Conservation (phyloP, 164 flowering plant genomes). For the Vitis riparia region DNA sequence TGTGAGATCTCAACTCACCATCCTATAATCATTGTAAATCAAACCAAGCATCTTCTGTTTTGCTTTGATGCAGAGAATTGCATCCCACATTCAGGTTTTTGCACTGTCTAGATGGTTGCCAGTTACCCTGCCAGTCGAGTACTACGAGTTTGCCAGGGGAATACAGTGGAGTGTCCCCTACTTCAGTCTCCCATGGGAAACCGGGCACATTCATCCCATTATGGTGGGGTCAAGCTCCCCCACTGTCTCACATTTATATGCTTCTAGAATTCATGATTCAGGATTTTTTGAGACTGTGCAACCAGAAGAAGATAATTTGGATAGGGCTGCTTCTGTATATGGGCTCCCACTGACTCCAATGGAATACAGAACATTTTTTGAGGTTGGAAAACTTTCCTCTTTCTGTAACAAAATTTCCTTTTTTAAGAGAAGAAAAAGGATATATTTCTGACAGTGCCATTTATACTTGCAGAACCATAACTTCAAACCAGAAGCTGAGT, state of each 20-base stretch:
- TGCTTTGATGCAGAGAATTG: conserved; percentile 60
- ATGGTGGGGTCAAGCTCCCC: conserved; percentile 50
- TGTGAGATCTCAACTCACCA: too few relatives aligned
- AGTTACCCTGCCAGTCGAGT: conserved; percentile 72
- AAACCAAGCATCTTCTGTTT: neutral
- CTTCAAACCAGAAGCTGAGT: conserved; percentile 75
- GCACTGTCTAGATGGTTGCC: conserved; percentile 90
- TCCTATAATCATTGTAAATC: neutral
- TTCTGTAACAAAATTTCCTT: neutral
- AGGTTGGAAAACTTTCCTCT: conserved; percentile 40
- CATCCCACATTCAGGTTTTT: conserved; percentile 84
- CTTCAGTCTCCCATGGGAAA: conserved; percentile 89
- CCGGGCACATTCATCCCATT: conserved; percentile 26
- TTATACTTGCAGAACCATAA: conserved; percentile 55
- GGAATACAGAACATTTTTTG: conserved; percentile 76
- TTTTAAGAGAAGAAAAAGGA: too few relatives aligned
- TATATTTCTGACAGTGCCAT: conserved; percentile 4
- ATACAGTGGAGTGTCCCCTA: conserved; percentile 89
- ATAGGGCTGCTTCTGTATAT: conserved; percentile 37
- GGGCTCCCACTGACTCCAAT: conserved; percentile 76
- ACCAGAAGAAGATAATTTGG: conserved; percentile 22
- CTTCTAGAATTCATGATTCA: conserved; percentile 17
- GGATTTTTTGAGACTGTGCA: conserved; percentile 16
- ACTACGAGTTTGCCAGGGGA: conserved; percentile 70
- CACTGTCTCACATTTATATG: conserved; percentile 25